Evolutionary conservation across 495 filamentous ascomycete species (phyloP).

Genomic region (Penicillium cosmopolitanum): DNA sequence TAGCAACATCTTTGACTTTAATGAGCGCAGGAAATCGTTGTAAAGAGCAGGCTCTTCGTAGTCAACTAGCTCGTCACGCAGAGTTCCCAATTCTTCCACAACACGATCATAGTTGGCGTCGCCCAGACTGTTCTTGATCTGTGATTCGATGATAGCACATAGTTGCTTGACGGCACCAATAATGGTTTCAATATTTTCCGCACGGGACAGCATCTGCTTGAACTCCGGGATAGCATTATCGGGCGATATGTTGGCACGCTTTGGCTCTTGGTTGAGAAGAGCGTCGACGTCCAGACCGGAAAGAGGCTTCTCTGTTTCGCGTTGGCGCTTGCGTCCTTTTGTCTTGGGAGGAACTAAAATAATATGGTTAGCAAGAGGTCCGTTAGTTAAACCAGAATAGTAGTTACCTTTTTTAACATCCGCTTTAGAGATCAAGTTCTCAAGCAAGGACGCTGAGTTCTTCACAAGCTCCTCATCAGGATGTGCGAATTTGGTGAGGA

Average conservation of each 20-base stretch:
- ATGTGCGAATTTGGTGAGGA: conserved; percentile 73
- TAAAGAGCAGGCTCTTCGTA: conserved; percentile 77
- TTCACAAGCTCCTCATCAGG: conserved; percentile 69
- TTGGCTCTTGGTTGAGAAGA: conserved; percentile 64
- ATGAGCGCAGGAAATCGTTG: conserved; percentile 69
- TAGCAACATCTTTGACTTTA: conserved; percentile 73
- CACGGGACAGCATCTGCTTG: conserved; percentile 72
- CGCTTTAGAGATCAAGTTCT: conserved; percentile 66
- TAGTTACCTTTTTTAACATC: conserved; percentile 81
- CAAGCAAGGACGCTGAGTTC: conserved; percentile 56
- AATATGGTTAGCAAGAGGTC: conserved; percentile 6
- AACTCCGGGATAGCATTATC: conserved; percentile 91
- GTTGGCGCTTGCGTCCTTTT: conserved; percentile 70
- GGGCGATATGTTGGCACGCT: conserved; percentile 66
- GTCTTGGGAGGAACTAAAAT: conserved; percentile 77
- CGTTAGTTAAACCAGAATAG: not conserved
- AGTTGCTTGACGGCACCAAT: conserved; percentile 76
- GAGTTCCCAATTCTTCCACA: conserved; percentile 72
- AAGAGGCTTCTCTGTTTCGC: conserved; percentile 76
- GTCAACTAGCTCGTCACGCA: conserved; percentile 76
- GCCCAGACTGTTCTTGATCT: conserved; percentile 73
- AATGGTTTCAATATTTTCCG: conserved; percentile 64
- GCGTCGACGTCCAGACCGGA: conserved; percentile 88
- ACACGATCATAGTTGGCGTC: conserved; percentile 75
- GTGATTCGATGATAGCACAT: conserved; percentile 65